Conservation (phyloP, 2,329 filamentous ascomycete genomes). For the Microsporum canis region DNA sequence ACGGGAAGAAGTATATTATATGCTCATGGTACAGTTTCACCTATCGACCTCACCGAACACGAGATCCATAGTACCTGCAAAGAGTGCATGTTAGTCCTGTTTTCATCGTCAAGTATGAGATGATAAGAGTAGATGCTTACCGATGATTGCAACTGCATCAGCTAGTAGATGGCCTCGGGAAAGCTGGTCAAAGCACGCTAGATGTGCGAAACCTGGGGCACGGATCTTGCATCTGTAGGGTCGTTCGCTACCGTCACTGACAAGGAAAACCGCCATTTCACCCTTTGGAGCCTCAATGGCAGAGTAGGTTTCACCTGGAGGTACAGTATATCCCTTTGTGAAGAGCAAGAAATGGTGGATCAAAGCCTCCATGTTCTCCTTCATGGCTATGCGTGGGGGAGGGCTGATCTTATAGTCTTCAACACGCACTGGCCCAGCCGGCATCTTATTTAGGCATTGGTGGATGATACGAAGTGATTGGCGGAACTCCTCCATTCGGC, state of each 20-base stretch:
- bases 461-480: constrained; percentile 97
- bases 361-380: constrained; percentile 99
- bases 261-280: constrained; percentile 96
- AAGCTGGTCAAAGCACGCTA: constrained; percentile 88
- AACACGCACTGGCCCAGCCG: constrained; percentile 80
- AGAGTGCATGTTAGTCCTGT: constrained; percentile 6
- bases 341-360: constrained; percentile 99
- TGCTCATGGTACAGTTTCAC: constrained; percentile 23
- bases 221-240: constrained; percentile 97
- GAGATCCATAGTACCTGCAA: constrained; percentile 60
- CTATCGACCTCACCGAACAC: constrained; percentile 64
- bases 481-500: constrained; percentile 99
- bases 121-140: constrained; percentile 28
- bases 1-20: constrained; percentile 4
- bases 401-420: constrained; percentile 99
- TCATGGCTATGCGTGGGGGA: constrained; percentile 94
- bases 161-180: constrained; percentile 85
- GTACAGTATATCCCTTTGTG: constrained; percentile 96
- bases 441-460: constrained; percentile 99
- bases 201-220: constrained; percentile 89
- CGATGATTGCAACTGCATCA: constrained; percentile 91
- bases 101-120: background rate
- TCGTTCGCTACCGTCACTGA: constrained; percentile 90
- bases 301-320: constrained; percentile 94
- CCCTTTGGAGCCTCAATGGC: constrained; percentile 99